phyloP scores from a whole-genome alignment of 768 basidiomycete genomes.

The Amanita jacksonii region DNA sequence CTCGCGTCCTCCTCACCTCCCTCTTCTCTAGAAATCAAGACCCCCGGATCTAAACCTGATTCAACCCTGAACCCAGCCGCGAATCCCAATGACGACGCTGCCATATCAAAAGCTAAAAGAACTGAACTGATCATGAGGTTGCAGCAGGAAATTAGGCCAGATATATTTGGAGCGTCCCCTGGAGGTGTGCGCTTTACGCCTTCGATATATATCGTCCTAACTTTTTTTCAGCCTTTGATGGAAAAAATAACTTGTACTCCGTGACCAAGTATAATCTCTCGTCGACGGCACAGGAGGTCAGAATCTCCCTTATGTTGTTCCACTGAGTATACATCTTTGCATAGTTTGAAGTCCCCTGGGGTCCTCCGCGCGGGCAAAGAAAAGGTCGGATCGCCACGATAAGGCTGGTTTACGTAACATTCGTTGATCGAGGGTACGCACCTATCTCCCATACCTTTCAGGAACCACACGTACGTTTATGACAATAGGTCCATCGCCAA shows the following conservation, averaged over 20 bases:
- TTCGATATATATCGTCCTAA: too few relatives aligned
- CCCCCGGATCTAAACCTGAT: not conserved
- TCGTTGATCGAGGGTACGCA: not conserved
- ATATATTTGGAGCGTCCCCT: not conserved
- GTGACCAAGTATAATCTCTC: not conserved
- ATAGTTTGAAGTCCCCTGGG: conserved; percentile 7
- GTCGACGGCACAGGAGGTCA: not conserved
- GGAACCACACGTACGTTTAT: not conserved
- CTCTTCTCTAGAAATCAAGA: not conserved
- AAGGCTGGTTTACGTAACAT: not conserved
- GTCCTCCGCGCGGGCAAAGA: not conserved
- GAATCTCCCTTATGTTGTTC: not conserved
- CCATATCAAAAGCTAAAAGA: not conserved
- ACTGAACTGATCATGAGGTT: conserved; percentile 6
- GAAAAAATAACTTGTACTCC: conserved; percentile 4
- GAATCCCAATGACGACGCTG: not conserved
- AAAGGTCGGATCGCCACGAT: not conserved
- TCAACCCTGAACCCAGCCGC: not conserved
- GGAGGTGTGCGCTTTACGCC: conserved; percentile 1
- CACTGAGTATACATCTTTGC: not conserved
- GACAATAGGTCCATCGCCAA: not conserved
- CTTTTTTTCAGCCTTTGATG: conserved; percentile 3
- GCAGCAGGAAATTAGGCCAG: conserved; percentile 2
- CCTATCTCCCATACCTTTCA: not conserved
- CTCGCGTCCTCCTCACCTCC: not conserved